These are phyloP conservation scores for Flammula alnicola DNA, from an alignment of 1,284 basidiomycete genomes.

Conservation along the genomic window DNA sequence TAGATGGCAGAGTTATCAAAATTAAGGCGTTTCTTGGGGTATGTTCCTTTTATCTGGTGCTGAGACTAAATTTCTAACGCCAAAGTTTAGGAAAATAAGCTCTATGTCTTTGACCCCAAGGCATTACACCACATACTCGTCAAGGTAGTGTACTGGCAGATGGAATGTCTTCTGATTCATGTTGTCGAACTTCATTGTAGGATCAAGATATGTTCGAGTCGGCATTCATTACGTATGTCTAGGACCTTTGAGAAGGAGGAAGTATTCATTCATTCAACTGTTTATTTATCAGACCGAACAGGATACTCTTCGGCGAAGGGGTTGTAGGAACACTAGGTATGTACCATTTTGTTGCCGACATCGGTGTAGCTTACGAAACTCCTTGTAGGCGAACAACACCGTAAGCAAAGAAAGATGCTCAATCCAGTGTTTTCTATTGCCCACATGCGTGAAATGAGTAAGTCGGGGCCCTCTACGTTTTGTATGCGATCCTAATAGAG, in stretches of 20 bases:
- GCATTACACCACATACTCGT: no score
- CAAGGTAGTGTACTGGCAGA: no score
- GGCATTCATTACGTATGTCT: constrained; percentile 27
- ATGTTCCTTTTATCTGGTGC: no score
- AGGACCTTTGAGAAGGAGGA: neutral
- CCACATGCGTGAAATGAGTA: constrained; percentile 39
- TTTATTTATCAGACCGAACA: constrained; percentile 20
- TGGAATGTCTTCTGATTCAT: no score
- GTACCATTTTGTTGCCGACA: neutral
- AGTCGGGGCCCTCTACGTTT: neutral
- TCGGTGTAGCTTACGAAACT: neutral
- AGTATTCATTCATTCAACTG: neutral
- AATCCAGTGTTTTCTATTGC: constrained; percentile 39
- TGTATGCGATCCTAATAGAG: neutral
- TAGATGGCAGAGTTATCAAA: no score
- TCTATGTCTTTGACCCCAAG: no score
- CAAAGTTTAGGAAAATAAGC: no score
- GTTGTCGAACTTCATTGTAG: no score
- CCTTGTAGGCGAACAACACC: constrained; percentile 32
- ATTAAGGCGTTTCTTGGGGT: no score
- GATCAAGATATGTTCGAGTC: constrained; percentile 35
- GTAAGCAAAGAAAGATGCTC: constrained; percentile 37
- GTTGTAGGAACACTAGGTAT: constrained; percentile 30
- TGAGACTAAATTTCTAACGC: no score
- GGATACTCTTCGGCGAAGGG: constrained; percentile 30